phyloP scores from a whole-genome alignment of 176 grass and related monocot species.

The Paspalum vaginatum region DNA sequence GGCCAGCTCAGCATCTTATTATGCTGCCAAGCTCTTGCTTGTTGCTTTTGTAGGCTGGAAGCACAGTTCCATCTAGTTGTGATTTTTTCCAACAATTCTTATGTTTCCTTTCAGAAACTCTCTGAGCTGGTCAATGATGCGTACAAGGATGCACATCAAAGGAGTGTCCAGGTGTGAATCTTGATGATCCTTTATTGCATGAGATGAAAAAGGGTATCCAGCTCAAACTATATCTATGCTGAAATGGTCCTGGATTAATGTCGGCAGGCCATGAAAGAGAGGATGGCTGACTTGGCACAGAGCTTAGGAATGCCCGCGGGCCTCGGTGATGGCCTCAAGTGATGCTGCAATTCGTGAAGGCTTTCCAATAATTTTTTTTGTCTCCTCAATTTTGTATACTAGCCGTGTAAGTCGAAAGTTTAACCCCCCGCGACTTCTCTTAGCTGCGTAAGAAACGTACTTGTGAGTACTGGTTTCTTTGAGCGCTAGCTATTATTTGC shows the following conservation, averaged over 20 bases:
- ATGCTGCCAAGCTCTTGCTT: background rate
- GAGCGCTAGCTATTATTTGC: constrained; percentile 14
- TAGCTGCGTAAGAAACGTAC: constrained; percentile 37
- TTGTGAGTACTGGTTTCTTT: constrained; percentile 32
- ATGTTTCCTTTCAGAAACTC: constrained; percentile 62
- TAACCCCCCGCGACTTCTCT: background rate
- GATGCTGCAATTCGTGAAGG: constrained; percentile 22
- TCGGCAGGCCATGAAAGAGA: constrained; percentile 96
- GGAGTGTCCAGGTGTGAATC: constrained; percentile 72
- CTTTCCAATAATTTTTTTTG: constrained; percentile 39
- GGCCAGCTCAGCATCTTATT: no score
- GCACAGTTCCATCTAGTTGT: background rate
- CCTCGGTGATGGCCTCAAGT: constrained; percentile 67
- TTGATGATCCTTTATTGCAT: background rate
- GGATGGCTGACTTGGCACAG: constrained; percentile 92
- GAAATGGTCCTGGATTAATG: constrained; percentile 1
- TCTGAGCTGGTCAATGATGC: constrained; percentile 89
- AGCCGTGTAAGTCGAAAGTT: constrained; percentile 35
- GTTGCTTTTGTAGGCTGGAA: background rate
- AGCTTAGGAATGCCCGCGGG: constrained; percentile 90
- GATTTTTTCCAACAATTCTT: background rate
- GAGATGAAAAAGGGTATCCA: background rate
- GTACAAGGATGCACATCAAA: constrained; percentile 92
- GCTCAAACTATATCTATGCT: constrained; percentile 15
- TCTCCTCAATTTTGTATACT: constrained; percentile 65